Conservation (phyloP, 2,329 filamentous ascomycete genomes). For the Cadophora malorum region DNA sequence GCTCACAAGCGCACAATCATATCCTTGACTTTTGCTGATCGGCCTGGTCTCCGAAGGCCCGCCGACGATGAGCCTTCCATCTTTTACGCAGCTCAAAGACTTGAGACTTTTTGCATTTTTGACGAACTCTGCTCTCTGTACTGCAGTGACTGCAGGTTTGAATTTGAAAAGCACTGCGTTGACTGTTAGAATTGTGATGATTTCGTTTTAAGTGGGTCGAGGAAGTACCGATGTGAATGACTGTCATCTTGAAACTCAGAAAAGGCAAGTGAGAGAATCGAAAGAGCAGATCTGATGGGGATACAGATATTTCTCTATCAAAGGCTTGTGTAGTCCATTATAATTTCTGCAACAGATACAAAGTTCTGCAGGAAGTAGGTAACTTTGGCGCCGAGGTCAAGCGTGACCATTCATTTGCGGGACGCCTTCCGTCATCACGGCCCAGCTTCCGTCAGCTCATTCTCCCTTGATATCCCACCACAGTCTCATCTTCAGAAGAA, state of each 20-base stretch:
- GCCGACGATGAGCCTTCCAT: slow-evolving; percentile 34
- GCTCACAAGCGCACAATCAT: slow-evolving; percentile 36
- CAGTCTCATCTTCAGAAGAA: neutral
- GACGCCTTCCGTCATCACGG: slow-evolving; percentile 8
- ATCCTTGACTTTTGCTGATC: slow-evolving; percentile 35
- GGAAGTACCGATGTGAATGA: slow-evolving; percentile 35
- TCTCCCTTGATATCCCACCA: neutral
- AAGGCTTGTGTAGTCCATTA: neutral
- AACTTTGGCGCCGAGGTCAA: neutral
- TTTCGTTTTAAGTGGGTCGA: neutral
- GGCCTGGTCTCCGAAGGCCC: slow-evolving; percentile 35
- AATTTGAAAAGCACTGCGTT: slow-evolving; percentile 37
- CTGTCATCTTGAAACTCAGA: slow-evolving; percentile 31
- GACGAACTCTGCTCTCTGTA: slow-evolving; percentile 32
- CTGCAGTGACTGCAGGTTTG: slow-evolving; percentile 21
- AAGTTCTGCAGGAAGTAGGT: neutral
- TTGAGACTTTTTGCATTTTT: slow-evolving; percentile 31
- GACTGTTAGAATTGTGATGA: neutral
- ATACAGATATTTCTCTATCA: neutral
- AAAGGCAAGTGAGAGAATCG: too few species aligned
- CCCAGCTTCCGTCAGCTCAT: slow-evolving; percentile 20
- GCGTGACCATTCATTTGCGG: neutral
- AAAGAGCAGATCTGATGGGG: neutral
- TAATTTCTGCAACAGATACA: neutral
- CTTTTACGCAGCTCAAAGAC: slow-evolving; percentile 31